These are phyloP conservation scores for Diplodia mutila DNA, from an alignment of 2,329 filamentous ascomycete species.

Conservation along the genomic window DNA sequence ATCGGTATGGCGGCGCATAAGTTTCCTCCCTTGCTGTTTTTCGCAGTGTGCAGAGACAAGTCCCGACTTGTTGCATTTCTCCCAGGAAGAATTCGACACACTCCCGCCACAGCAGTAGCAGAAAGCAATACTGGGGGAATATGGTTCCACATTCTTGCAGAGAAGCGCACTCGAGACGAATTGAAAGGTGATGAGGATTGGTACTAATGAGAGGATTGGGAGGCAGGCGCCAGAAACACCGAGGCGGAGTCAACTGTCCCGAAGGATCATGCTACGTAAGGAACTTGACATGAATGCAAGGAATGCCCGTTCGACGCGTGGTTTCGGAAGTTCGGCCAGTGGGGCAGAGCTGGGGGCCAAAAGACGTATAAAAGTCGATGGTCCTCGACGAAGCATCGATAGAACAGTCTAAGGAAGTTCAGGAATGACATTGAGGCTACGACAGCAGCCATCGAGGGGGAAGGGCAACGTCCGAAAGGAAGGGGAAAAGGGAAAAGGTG, in stretches of 20 bases:
- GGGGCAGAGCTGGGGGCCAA: not conserved
- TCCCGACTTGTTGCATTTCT: not conserved
- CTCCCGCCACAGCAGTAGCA: too few species aligned
- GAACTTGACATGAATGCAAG: not conserved
- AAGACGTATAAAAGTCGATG: not conserved
- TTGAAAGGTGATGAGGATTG: not conserved
- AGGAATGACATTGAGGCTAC: too few species aligned
- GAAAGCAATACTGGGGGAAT: not conserved
- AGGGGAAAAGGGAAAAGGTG: not conserved
- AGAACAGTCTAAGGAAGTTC: too few species aligned
- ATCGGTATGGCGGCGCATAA: not conserved
- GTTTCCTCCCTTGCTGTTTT: not conserved
- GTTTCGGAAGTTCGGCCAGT: not conserved
- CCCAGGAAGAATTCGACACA: not conserved
- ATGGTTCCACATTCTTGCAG: not conserved
- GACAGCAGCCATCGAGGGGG: not conserved
- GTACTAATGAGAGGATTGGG: not conserved
- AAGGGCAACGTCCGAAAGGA: not conserved
- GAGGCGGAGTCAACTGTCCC: not conserved
- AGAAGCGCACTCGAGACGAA: too few species aligned
- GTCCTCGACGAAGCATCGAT: not conserved
- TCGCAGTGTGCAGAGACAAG: too few species aligned
- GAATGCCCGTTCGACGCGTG: not conserved
- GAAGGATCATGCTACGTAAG: not conserved
- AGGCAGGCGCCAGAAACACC: not conserved